Evolutionary conservation across 352 stramenopile genomes (phyloP), one percentile per base, ranked within the genome.

Genomic region (Globisporangium cederbergense): DNA sequence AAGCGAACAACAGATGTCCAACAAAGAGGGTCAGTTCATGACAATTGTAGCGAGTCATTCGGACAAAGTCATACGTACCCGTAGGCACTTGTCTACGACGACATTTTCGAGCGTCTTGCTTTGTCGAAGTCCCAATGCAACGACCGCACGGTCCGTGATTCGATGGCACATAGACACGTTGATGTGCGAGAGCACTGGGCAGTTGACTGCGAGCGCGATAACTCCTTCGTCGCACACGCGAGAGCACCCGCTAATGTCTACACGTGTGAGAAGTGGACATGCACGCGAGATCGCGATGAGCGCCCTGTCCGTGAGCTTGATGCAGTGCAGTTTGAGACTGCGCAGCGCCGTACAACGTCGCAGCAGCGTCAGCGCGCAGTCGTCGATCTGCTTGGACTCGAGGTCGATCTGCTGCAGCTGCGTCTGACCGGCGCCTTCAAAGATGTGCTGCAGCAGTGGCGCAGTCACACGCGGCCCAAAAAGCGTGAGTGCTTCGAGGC

Each of bases 81-180:
- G 86, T 16, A 91, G 54, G 20, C 86, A 94, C 13, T 80, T 84
- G 54, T 92, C 77, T 2, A 90, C 58, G 0, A 79, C 57, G 34
- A 93, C 38, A 0, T 60, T 45, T 2, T 66, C 38, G 1, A 93
- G 59, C 8, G 76, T 81, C 57, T 77, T 66, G 22, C 60, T 71
- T 1, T 66, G 25, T 14, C 78, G 77, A 28, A 86, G 59, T 10
- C 72, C 79, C n/a, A 93, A 32, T 0, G 76, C 79, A 7, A 86
- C 68, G 1, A 91, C 70, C 13, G 86, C 81, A 32, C 69, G 68
- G 56, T 96, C 83, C 4, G 89, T 93, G 55, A 97, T 64, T 0
- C 81, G 73, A 53, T 91, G 85, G 53, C 90, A 95, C 75, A 88
- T 93, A 46, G 74, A 83, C 47, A 97, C 60, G 66, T 97, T 82